phyloP scores from a whole-genome alignment of 352 stramenopile species.

The Globisporangium paroecandrum region DNA sequence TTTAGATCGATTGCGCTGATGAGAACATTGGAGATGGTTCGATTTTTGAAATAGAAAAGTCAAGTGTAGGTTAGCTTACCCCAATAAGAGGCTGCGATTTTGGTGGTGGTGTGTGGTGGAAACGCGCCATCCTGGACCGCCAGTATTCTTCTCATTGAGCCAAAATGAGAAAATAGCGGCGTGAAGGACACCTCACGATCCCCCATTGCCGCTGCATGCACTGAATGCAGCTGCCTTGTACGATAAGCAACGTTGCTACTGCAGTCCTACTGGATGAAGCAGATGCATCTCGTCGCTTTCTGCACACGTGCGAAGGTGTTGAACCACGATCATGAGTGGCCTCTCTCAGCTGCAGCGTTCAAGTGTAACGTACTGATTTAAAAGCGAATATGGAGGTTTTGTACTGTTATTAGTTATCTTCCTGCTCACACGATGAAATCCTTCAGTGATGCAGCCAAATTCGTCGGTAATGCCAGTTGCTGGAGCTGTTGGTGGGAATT shows the following conservation, averaged over 20 bases:
- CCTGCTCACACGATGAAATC: background rate
- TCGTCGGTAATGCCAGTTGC: background rate
- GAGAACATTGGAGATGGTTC: background rate
- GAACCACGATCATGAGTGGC: too few species aligned
- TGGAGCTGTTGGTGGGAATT: background rate
- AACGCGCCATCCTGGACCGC: slow-evolving; percentile 1
- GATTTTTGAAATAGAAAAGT: background rate
- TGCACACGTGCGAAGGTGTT: background rate
- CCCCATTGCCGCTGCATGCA: background rate
- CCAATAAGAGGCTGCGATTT: background rate
- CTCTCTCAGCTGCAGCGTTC: background rate
- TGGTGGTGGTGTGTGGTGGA: slow-evolving; percentile 15
- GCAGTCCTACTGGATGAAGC: background rate
- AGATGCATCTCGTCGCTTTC: background rate
- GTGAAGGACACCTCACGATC: background rate
- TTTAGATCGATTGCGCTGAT: background rate
- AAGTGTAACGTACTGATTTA: background rate
- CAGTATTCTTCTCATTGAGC: background rate
- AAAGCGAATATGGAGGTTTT: background rate
- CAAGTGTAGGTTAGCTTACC: background rate
- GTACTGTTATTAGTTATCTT: background rate
- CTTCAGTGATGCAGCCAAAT: background rate
- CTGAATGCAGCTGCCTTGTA: background rate
- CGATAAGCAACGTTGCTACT: background rate
- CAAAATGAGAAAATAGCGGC: background rate